Percentiles rank a stretch among this genome's conserved stretches.
Conservation (phyloP, 345 rosid species). For the Citrus inodora region DNA sequence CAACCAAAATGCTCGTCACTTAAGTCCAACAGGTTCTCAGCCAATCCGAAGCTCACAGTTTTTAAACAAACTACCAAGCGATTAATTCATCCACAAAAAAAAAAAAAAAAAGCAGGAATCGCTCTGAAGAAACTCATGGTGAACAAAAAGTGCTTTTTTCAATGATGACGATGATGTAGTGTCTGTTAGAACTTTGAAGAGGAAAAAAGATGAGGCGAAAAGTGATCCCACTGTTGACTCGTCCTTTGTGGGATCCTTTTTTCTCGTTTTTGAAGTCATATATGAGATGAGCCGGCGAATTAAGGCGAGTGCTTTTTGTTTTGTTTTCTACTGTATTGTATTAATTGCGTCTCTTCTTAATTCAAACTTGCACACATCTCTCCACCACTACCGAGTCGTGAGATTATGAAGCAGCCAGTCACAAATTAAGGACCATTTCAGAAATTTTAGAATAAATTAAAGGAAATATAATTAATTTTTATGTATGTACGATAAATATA, state of each 20-base stretch:
- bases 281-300: slow-evolving; percentile 23
- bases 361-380: slow-evolving; percentile 7
- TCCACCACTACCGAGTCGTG: neutral
- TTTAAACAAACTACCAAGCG: neutral
- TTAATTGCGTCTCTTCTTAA: neutral
- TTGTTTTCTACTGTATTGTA: neutral
- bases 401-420: slow-evolving; percentile 8
- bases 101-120: neutral
- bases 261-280: neutral
- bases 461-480: too few relatives aligned
- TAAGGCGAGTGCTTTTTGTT: neutral
- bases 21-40: neutral
- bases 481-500: too few relatives aligned
- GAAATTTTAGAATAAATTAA: too few relatives aligned
- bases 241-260: neutral
- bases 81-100: neutral
- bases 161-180: slow-evolving; percentile 20
- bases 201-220: neutral
- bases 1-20: slow-evolving; percentile 4
- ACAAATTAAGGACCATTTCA: too few relatives aligned
- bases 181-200: slow-evolving; percentile 24
- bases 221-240: slow-evolving; percentile 22
- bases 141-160: slow-evolving; percentile 1
- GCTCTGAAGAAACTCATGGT: neutral
- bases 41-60: neutral